A percentile compares a stretch with the other conserved stretches of the same genome.
These are phyloP conservation scores for Salvia sclarea DNA, from an alignment of 305 asterid species.

Conservation along the genomic window DNA sequence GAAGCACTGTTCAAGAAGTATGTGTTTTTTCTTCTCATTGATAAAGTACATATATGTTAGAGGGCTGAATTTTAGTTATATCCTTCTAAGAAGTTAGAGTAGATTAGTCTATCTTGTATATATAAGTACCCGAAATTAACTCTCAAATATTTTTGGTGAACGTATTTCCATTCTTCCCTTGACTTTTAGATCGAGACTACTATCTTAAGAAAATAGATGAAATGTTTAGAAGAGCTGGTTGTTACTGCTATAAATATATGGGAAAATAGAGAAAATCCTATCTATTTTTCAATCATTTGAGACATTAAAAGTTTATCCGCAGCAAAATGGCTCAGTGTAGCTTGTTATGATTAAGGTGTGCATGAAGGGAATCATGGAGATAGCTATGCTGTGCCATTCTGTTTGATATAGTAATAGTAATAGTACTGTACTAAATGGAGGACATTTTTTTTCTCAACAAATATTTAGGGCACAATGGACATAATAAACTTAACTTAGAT, in stretches of 20 bases:
- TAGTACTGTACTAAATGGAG: background rate
- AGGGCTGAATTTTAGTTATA: background rate
- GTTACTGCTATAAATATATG: background rate
- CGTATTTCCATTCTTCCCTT: background rate
- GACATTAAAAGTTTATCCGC: conserved; percentile 1
- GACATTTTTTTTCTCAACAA: conserved; percentile 10
- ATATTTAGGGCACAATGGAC: background rate
- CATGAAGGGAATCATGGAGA: conserved; percentile 20
- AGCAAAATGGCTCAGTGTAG: background rate
- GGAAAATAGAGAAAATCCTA: background rate
- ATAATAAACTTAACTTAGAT: background rate
- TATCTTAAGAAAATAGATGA: background rate
- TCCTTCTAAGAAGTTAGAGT: background rate
- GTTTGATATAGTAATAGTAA: background rate
- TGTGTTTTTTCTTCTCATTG: conserved; percentile 35
- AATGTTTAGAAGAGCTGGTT: conserved; percentile 17
- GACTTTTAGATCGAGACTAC: background rate
- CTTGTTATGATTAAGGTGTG: conserved; percentile 3
- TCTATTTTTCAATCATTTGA: background rate
- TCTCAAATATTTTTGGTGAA: background rate
- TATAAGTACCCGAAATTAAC: background rate
- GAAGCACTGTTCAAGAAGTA: conserved; percentile 68
- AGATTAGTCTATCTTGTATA: background rate
- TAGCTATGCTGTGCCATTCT: conserved; percentile 5
- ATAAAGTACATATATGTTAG: conserved; percentile 26